Percentiles rank a stretch among this genome's conserved stretches.
Conservation (phyloP, 2,329 filamentous ascomycete species). For the Trichoderma sp. region DNA sequence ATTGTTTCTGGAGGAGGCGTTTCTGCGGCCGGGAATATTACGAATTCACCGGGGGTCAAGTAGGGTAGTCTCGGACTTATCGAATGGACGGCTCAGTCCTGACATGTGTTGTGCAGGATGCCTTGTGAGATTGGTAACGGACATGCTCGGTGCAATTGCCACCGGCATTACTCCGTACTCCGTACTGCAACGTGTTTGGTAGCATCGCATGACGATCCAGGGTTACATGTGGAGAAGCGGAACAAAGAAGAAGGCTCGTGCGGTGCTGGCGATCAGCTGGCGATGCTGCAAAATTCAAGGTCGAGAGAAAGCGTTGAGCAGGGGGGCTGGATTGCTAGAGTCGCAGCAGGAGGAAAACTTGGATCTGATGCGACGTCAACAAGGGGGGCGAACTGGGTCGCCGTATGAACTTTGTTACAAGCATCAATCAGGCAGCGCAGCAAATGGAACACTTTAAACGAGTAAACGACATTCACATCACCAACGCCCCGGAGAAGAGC, state of each 20-base stretch:
- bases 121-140: not conserved
- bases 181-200: conserved; percentile 2
- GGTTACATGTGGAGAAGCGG: conserved; percentile 10
- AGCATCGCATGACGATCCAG: conserved; percentile 9
- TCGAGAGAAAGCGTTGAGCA: not conserved
- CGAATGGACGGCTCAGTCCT: not conserved
- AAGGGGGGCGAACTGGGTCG: not conserved
- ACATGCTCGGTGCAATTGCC: not conserved
- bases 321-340: not conserved
- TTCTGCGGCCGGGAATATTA: not conserved
- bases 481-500: not conserved
- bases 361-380: conserved; percentile 1
- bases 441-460: not conserved
- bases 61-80: not conserved
- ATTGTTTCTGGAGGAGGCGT: not conserved
- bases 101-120: not conserved
- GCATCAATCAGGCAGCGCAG: not conserved
- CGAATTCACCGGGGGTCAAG: not conserved
- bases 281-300: not conserved
- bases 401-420: not conserved
- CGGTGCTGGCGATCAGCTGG: not conserved
- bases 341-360: not conserved
- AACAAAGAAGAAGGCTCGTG: not conserved
- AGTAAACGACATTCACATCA: not conserved
- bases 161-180: conserved; percentile 11